Evolutionary conservation across 192 early-diverging fungal genomes (phyloP), one percentile per base, ranked within the genome.

Genomic region (Podila minutissima): DNA sequence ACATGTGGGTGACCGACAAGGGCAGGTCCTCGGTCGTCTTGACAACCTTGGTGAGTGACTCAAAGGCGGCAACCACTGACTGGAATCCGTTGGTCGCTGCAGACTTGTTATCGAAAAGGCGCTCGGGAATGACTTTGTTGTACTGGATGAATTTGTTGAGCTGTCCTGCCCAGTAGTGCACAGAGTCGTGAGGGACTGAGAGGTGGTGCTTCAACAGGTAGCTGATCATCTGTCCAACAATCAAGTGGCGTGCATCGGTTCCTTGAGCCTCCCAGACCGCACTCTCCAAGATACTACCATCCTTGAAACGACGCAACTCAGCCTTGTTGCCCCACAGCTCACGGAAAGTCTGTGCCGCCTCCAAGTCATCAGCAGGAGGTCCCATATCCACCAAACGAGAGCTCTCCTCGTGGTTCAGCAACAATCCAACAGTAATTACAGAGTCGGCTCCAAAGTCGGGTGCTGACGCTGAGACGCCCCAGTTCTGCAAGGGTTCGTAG

Each of bases 291-390:
- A 99, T 98, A 59, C 90, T 90, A 24, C 96, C 96, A 74, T 99
- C 95, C 74, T 95, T 93, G 90, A 98, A 99, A 19, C 98, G 92
- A 35, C 98, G 92, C 62, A 97, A 78, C 74, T 97, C 97, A 5
- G 95, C 89, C 38, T 91, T 92, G 46, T 85, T 88, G n/a, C 98
- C 98, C 98, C 98, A 99, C 37, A 96, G 85, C 29, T 84, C 74
- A 11, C 90, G 86, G 87, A 97, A 98, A 22, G 83, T 88, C 12
- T 85, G 85, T 6, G 90, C 86, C 13, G 85, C 90, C 26, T 88
- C 86, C 33, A 83, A 84, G 59, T 96, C 89, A 35, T 94, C 92
- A 19, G 94, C 91, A 41, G 92, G 87, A 13, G 98, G 98, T 0
- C 98, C 98, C 74, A 93, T 86, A 74, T 96, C 96, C 1, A 99